Conservation (phyloP, 495 filamentous ascomycete genomes). For the Sordaria brevicollis region DNA sequence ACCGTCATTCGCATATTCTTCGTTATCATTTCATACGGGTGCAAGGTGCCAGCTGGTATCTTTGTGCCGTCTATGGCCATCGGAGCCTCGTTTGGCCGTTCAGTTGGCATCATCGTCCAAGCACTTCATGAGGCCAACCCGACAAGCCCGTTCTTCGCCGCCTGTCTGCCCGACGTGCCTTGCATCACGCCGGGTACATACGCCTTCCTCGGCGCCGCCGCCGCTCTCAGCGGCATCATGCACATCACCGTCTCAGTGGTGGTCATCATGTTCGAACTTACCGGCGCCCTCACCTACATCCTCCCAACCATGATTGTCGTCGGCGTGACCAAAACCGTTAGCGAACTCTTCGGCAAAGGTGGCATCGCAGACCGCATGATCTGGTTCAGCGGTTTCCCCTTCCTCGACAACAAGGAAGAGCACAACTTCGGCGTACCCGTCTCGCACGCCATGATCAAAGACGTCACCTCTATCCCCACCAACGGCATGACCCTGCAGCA, state of each 20-base stretch:
- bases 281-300: constrained; percentile 90
- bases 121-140: constrained; percentile 78
- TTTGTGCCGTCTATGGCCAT: constrained; percentile 98
- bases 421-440: constrained; percentile 95
- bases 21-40: constrained; percentile 95
- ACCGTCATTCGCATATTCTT: constrained; percentile 72
- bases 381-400: constrained; percentile 97
- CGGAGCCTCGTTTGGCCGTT: constrained; percentile 85
- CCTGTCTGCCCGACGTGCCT: constrained; percentile 83
- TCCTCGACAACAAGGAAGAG: constrained; percentile 96
- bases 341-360: constrained; percentile 84
- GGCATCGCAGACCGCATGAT: constrained; percentile 98
- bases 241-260: constrained; percentile 93
- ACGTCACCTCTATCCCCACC: constrained; percentile 63
- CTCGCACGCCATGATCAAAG: constrained; percentile 80
- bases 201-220: constrained; percentile 84
- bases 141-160: constrained; percentile 69
- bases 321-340: constrained; percentile 89
- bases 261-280: constrained; percentile 97
- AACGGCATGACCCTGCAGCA: constrained; percentile 63
- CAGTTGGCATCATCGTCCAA: constrained; percentile 90
- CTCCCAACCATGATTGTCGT: constrained; percentile 98
- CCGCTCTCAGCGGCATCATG: constrained; percentile 97
- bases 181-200: constrained; percentile 97
- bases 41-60: constrained; percentile 95